phyloP scores from a whole-genome alignment of 1,284 basidiomycete genomes.

The Melampsora americana region DNA sequence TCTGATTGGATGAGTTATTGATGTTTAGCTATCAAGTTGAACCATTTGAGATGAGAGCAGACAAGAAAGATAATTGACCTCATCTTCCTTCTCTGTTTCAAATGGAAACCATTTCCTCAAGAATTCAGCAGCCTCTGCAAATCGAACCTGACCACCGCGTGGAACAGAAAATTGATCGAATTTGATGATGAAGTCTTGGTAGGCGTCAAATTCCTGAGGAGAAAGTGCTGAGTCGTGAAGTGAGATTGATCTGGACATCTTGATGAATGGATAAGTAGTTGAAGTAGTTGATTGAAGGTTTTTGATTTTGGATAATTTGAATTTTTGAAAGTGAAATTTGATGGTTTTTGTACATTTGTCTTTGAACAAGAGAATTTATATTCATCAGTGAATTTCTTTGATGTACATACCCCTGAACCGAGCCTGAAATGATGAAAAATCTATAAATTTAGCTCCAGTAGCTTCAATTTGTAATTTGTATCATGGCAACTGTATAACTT shows the following conservation, averaged over 20 bases:
- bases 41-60: neutral
- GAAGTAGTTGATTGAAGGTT: neutral
- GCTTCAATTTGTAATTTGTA: too few relatives aligned
- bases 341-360: too few relatives aligned
- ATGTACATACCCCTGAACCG: too few relatives aligned
- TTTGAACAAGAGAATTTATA: too few relatives aligned
- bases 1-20: conserved; percentile 5
- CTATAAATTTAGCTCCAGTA: too few relatives aligned
- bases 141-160: conserved; percentile 11
- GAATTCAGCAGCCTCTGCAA: conserved; percentile 37
- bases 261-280: too few relatives aligned
- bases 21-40: neutral
- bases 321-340: too few relatives aligned
- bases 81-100: conserved; percentile 28
- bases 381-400: too few relatives aligned
- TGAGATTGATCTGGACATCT: conserved; percentile 17
- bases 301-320: too few relatives aligned
- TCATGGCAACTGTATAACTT: too few relatives aligned
- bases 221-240: conserved; percentile 20
- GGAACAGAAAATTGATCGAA: conserved; percentile 2
- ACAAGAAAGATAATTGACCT: conserved; percentile 9
- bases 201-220: conserved; percentile 14
- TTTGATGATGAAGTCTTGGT: conserved; percentile 18
- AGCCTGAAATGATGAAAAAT: too few relatives aligned
- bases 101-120: conserved; percentile 32